Conservation (phyloP, 306 rosid species). For the Prosopis cineraria region DNA sequence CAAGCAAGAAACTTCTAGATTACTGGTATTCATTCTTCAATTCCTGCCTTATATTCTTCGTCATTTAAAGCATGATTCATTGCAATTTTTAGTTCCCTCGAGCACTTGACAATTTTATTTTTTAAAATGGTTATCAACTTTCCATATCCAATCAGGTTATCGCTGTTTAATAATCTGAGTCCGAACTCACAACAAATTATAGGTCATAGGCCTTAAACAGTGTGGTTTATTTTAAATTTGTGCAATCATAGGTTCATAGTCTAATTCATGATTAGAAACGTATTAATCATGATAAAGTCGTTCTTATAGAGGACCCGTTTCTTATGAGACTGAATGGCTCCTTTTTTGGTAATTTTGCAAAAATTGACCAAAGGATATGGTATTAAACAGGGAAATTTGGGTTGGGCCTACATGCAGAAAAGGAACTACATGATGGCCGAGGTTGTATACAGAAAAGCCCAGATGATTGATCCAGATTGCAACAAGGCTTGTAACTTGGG, state of each 20-base stretch:
- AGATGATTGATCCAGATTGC: constrained; percentile 80
- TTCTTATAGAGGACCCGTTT: no score
- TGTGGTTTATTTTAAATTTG: no score
- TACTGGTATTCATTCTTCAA: constrained; percentile 61
- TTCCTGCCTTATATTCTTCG: not conserved
- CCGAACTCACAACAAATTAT: not conserved
- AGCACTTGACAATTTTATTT: not conserved
- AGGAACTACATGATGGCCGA: constrained; percentile 70
- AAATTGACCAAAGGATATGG: not conserved
- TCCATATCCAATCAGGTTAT: not conserved
- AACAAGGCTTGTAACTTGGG: constrained; percentile 96
- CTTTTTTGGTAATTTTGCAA: no score
- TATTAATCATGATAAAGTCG: not conserved
- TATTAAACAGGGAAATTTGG: constrained; percentile 75
- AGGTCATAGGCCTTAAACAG: no score
- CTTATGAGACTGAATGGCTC: no score
- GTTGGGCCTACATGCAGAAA: constrained; percentile 98
- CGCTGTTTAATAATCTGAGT: not conserved
- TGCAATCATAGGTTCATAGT: not conserved
- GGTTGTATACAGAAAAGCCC: constrained; percentile 82
- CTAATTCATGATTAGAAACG: not conserved
- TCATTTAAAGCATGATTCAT: not conserved
- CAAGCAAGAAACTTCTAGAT: constrained; percentile 84
- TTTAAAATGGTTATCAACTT: not conserved
- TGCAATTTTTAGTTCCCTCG: not conserved